A percentile compares a stretch with the other conserved stretches of the same genome.
Evolutionary conservation across 2,329 filamentous ascomycete species (phyloP).

Genomic region (Botryotinia convoluta): DNA sequence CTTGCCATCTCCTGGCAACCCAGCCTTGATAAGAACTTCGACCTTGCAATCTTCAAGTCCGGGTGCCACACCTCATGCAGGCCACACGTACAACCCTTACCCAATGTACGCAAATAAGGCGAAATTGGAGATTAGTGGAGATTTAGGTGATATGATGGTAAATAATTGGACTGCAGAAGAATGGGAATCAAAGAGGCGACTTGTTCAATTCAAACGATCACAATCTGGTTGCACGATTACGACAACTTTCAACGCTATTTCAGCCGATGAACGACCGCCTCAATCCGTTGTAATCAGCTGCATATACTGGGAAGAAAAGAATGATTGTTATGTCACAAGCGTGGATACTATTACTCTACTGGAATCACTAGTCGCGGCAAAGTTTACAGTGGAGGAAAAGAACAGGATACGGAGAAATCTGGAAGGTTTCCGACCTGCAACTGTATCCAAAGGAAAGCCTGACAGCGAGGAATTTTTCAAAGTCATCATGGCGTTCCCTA

Average conservation of each 20-base stretch:
- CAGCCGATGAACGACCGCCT: constrained; percentile 72
- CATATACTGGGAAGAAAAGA: constrained; percentile 93
- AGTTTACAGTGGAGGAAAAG: constrained; percentile 97
- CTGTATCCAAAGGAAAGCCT: constrained; percentile 86
- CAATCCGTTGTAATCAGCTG: constrained; percentile 95
- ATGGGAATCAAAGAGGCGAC: constrained; percentile 71
- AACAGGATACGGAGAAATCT: constrained; percentile 95
- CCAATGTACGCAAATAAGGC: constrained; percentile 80
- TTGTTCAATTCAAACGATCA: constrained; percentile 83
- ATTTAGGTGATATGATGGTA: constrained; percentile 74
- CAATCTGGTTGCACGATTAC: constrained; percentile 81
- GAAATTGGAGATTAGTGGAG: constrained; percentile 77
- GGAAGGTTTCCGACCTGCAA: constrained; percentile 88
- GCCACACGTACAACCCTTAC: constrained; percentile 44
- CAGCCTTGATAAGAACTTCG: constrained; percentile 65
- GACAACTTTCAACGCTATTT: constrained; percentile 74
- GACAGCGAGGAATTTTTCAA: constrained; percentile 99
- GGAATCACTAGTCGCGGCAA: constrained; percentile 79
- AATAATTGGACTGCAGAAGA: constrained; percentile 82
- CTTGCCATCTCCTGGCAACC: constrained; percentile 44
- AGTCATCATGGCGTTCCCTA: constrained; percentile 95
- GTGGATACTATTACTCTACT: constrained; percentile 96
- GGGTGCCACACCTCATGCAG: constrained; percentile 46
- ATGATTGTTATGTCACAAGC: constrained; percentile 89
- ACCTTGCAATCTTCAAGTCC: constrained; percentile 54